Percentiles rank a stretch among this genome's conserved stretches.
These are phyloP conservation scores for Neurospora sp. DNA, from an alignment of 495 filamentous ascomycete species.

Conservation along the genomic window DNA sequence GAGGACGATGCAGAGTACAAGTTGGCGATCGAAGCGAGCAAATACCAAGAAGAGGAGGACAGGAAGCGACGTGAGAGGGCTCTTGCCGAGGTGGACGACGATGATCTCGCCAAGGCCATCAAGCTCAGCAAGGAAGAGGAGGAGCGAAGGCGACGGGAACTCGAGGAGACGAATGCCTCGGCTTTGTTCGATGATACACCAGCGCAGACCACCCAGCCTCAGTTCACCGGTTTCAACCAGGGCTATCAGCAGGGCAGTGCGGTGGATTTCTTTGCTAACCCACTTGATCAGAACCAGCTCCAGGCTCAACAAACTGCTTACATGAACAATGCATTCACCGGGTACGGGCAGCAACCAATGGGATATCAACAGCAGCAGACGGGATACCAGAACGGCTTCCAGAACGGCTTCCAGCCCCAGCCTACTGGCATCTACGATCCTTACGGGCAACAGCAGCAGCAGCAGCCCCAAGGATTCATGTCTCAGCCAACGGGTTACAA, in stretches of 20 bases:
- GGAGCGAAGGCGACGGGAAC: constrained; percentile 74
- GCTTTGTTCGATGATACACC: constrained; percentile 83
- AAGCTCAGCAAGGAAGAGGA: constrained; percentile 91
- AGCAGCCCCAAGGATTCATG: constrained; percentile 47
- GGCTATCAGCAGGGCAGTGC: constrained; percentile 92
- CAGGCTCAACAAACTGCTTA: constrained; percentile 76
- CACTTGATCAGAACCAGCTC: constrained; percentile 58
- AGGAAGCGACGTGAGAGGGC: constrained; percentile 61
- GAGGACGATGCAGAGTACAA: constrained; percentile 91
- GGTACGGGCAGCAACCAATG: constrained; percentile 11
- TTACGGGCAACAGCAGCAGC: constrained; percentile 44
- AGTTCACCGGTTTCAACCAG: constrained; percentile 85
- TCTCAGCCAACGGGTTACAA: constrained; percentile 73
- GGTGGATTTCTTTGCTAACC: constrained; percentile 96
- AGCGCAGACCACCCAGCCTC: constrained; percentile 45
- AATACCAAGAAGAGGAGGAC: constrained; percentile 90
- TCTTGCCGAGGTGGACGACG: constrained; percentile 54
- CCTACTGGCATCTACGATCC: constrained; percentile 28
- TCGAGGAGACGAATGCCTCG: constrained; percentile 81
- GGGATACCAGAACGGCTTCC: constrained; percentile 51
- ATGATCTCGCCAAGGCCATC: constrained; percentile 89
- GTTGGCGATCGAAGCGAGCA: constrained; percentile 93
- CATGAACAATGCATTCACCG: constrained; percentile 72
- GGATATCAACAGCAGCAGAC: constrained; percentile 51
- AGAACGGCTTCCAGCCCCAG: constrained; percentile 33